A percentile compares a stretch with the other conserved stretches of the same genome.
phyloP scores from a whole-genome alignment of 192 early-diverging fungal species.

The Rhizophagus sp. region DNA sequence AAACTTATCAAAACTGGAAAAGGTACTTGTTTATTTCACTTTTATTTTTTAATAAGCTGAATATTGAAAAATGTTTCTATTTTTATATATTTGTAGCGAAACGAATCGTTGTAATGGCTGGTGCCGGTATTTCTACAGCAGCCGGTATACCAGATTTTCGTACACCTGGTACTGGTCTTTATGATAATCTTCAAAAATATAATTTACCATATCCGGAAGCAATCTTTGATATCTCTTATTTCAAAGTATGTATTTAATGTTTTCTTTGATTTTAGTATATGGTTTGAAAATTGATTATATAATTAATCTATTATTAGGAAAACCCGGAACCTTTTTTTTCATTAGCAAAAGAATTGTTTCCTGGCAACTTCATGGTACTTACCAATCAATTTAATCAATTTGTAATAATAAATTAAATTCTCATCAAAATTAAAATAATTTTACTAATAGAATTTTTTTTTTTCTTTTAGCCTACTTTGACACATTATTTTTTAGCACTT shows the following conservation, averaged over 20 bases:
- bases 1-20: slow-evolving; percentile 43
- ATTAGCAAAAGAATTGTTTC: slow-evolving; percentile 89
- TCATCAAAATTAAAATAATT: not conserved
- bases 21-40: slow-evolving; percentile 31
- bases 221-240: slow-evolving; percentile 94
- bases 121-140: slow-evolving; percentile 87
- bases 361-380: slow-evolving; percentile 64
- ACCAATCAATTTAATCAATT: not conserved
- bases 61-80: not conserved
- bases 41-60: not conserved
- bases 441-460: not conserved
- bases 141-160: slow-evolving; percentile 95
- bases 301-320: slow-evolving; percentile 35
- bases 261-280: not conserved
- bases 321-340: slow-evolving; percentile 88
- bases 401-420: not conserved
- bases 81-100: slow-evolving; percentile 41
- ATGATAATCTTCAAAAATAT: slow-evolving; percentile 87
- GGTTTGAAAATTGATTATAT: not conserved
- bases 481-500: slow-evolving; percentile 86
- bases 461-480: slow-evolving; percentile 66
- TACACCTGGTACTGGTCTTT: slow-evolving; percentile 88
- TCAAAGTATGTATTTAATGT: slow-evolving; percentile 45
- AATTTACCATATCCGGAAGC: slow-evolving; percentile 92
- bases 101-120: slow-evolving; percentile 84